Base-by-base conservation (phyloP, 495 filamentous ascomycete genomes). In the Trichodelitschia bisporula region DNA sequence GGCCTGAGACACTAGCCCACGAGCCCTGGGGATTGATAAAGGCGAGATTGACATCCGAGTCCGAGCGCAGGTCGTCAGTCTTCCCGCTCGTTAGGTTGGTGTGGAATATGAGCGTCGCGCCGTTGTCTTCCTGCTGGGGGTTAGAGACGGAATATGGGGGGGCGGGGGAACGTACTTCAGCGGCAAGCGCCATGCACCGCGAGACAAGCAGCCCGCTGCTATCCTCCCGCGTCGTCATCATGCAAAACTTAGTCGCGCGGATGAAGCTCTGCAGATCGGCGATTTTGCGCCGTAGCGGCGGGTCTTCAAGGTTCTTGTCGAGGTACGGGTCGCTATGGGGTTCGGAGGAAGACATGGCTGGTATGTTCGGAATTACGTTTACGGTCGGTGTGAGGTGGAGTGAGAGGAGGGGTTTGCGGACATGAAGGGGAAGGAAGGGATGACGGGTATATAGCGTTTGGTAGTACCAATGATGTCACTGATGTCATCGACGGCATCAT, bases 281-380 rank as follows among this genome's bases (percentile, higher is more conserved):
- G 29, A 92, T 62, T 57, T 90, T 91, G 35, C 82, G 64, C 30
- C 72, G 60, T 13, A 84, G 47, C 4, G 65, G 55, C 0, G 62
- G 55, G 13, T 64, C 51, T 8, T 77, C 63, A 17, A 59, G 45
- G 53, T 78, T 89, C 53, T 72, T 69, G 31, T 58, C 45, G 43
- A 66, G 80, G 61, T 89, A 92, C 0, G 82, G 83, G 46, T 91
- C 84, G n/a, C n/a, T n/a, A n/a, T n/a, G n/a, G n/a, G n/a, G n/a
- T n/a, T n/a, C n/a, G n/a, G n/a, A n/a, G n/a, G n/a, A n/a, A n/a
- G n/a, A n/a, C n/a, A n/a, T n/a, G n/a, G n/a, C n/a, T n/a, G n/a
- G n/a, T n/a, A n/a, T n/a, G n/a, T n/a, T n/a, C n/a, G n/a, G n/a
- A n/a, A n/a, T n/a, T n/a, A n/a, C n/a, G n/a, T n/a, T n/a, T n/a